Evolutionary conservation across 2,329 filamentous ascomycete genomes (phyloP).

Genomic region (Xylaria sp.): DNA sequence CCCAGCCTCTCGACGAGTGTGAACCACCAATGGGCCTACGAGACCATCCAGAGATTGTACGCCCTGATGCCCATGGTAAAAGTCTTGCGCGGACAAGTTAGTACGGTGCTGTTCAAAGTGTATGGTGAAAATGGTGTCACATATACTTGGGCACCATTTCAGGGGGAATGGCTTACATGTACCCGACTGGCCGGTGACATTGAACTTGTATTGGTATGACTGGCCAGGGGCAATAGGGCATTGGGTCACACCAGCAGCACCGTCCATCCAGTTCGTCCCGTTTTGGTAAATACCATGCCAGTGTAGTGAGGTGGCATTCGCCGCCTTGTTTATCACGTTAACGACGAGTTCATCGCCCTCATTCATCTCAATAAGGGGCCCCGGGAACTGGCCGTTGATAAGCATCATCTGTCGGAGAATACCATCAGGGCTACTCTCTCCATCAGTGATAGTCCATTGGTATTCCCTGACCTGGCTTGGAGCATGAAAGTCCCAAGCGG

Average conservation of each 20-base stretch:
- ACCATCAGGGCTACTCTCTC: conserved; percentile 56
- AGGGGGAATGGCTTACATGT: conserved; percentile 32
- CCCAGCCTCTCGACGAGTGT: conserved; percentile 50
- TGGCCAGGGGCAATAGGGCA: conserved; percentile 59
- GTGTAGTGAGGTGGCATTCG: conserved; percentile 63
- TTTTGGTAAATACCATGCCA: conserved; percentile 77
- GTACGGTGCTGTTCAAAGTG: not conserved
- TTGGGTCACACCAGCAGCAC: conserved; percentile 61
- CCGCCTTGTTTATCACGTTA: conserved; percentile 61
- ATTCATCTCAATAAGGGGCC: conserved; percentile 67
- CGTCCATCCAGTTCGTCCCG: conserved; percentile 70
- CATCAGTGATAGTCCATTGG: conserved; percentile 55
- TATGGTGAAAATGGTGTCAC: not conserved
- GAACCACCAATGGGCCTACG: conserved; percentile 58
- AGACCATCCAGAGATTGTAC: conserved; percentile 62
- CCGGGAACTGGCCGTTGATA: conserved; percentile 70
- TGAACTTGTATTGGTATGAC: conserved; percentile 63
- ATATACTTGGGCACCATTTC: not conserved
- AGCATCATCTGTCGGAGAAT: conserved; percentile 55
- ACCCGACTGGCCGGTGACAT: conserved; percentile 44
- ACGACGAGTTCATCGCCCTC: conserved; percentile 68
- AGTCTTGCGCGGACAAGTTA: conserved; percentile 29
- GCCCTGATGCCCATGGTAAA: conserved; percentile 47
- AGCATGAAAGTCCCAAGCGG: conserved; percentile 50
- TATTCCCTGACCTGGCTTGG: conserved; percentile 50